These are phyloP conservation scores for Pulveroboletus sp. DNA, from an alignment of 768 basidiomycete genomes.

Conservation along the genomic window DNA sequence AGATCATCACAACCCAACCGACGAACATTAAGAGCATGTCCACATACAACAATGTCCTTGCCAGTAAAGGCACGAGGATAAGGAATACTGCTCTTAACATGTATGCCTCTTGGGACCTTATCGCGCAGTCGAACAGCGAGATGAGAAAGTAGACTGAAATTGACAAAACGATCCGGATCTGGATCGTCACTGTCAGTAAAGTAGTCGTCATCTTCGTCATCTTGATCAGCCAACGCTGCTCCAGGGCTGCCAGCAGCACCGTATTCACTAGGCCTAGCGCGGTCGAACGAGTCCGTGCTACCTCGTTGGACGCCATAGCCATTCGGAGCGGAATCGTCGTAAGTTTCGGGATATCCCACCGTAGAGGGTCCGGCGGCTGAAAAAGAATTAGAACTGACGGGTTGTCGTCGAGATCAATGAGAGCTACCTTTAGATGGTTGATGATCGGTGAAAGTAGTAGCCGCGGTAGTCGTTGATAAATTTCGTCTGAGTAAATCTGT, in stretches of 20 bases:
- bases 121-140: constrained; percentile 87
- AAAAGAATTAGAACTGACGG: constrained; percentile 18
- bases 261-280: constrained; percentile 16
- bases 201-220: constrained; percentile 28
- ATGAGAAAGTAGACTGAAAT: constrained; percentile 82
- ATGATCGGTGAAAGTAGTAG: constrained; percentile 21
- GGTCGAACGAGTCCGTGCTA: constrained; percentile 28
- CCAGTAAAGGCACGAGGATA: constrained; percentile 92
- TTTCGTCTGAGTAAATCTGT: constrained; percentile 24
- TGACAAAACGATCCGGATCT: constrained; percentile 74
- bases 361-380: constrained; percentile 24
- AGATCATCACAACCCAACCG: constrained; percentile 2
- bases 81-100: constrained; percentile 90
- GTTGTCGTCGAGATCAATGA: constrained; percentile 8
- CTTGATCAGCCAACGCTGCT: constrained; percentile 20
- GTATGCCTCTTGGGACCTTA: constrained; percentile 79
- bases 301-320: constrained; percentile 12
- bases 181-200: constrained; percentile 53
- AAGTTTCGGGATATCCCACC: constrained; percentile 12
- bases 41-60: constrained; percentile 84
- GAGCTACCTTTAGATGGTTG: constrained; percentile 13
- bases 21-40: not conserved
- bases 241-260: constrained; percentile 13
- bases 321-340: constrained; percentile 13
- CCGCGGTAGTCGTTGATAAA: constrained; percentile 22